A percentile compares a stretch with the other conserved stretches of the same genome.
Evolutionary conservation across 352 stramenopile species (phyloP).

Genomic region (Phytophthora citricola): DNA sequence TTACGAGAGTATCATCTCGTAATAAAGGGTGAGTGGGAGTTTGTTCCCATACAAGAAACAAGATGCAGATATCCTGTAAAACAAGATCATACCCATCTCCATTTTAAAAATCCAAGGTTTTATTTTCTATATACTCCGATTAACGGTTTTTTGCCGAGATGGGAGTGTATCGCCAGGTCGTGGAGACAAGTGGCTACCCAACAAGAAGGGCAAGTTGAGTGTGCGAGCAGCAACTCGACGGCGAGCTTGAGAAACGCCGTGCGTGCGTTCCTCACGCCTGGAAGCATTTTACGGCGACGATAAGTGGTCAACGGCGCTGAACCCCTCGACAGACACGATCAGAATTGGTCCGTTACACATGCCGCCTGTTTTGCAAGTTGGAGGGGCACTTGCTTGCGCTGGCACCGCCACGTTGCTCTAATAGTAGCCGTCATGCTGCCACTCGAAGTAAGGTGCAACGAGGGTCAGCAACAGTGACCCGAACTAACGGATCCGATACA

Average conservation of each 20-base stretch:
- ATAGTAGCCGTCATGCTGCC: constrained; percentile 42
- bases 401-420: constrained; percentile 13
- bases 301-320: constrained; percentile 5
- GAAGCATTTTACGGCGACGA: not conserved
- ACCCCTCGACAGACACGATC: constrained; percentile 4
- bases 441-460: constrained; percentile 55
- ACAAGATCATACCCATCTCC: not conserved
- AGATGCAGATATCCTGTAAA: not conserved
- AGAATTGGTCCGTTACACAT: constrained; percentile 27
- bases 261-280: constrained; percentile 19
- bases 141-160: constrained; percentile 4
- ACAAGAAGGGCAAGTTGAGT: constrained; percentile 13
- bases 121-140: constrained; percentile 1
- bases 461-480: constrained; percentile 57
- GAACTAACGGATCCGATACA: constrained; percentile 42
- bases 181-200: constrained; percentile 30
- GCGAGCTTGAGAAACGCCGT: constrained; percentile 28
- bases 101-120: constrained; percentile 14
- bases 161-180: constrained; percentile 23
- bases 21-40: constrained; percentile 4
- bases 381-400: constrained; percentile 14
- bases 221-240: constrained; percentile 16
- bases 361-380: constrained; percentile 34
- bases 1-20: no score
- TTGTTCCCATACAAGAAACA: not conserved